Evolutionary conservation across 164 flowering plant species (phyloP).

Genomic region (Tetracentron sinense): DNA sequence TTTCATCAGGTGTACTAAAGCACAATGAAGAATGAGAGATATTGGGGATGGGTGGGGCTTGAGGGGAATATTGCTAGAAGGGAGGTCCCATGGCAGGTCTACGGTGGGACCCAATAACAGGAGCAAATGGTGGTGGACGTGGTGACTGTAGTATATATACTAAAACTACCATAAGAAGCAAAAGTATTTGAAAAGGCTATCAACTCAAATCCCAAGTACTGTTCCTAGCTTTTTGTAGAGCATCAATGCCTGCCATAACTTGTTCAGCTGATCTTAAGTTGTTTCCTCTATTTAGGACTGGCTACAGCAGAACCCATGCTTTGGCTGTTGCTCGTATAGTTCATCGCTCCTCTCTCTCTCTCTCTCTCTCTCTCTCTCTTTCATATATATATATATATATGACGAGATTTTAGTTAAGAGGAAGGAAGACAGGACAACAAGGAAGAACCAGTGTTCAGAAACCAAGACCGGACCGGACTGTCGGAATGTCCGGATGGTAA

Average conservation of each 20-base stretch:
- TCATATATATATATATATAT: no score
- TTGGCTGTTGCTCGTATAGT: neutral
- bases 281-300: slow-evolving; percentile 8
- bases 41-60: slow-evolving; percentile 6
- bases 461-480: no score
- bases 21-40: slow-evolving; percentile 1
- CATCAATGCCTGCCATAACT: slow-evolving; percentile 15
- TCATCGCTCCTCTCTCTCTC: no score
- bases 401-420: no score
- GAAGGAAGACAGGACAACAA: no score
- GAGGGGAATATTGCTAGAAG: neutral
- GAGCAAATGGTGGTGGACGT: no score
- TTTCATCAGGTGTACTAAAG: slow-evolving; percentile 16
- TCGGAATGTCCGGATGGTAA: no score
- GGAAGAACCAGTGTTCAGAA: no score
- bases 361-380: no score
- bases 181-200: no score
- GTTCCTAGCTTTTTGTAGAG: slow-evolving; percentile 10
- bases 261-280: slow-evolving; percentile 1
- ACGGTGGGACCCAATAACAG: no score
- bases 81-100: slow-evolving; percentile 16
- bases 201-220: slow-evolving; percentile 1
- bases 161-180: neutral
- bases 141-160: neutral
- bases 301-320: slow-evolving; percentile 9